A percentile compares a stretch with the other conserved stretches of the same genome.
Evolutionary conservation across 371 early-diverging fungal genomes (phyloP).

Genomic region (Mortierella sp.): DNA sequence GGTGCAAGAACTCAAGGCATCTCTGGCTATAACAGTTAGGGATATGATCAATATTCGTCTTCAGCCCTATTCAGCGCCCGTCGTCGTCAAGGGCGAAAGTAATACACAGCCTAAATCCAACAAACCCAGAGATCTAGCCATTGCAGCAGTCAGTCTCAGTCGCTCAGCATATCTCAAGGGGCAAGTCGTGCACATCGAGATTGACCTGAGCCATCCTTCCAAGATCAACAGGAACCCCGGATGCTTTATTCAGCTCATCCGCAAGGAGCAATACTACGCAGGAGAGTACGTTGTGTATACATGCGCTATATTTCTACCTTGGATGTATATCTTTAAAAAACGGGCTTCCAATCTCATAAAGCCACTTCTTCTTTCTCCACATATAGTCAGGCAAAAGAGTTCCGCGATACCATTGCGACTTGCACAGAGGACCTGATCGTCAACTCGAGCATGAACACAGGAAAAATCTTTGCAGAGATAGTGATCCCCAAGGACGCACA

Average conservation of each 20-base stretch:
- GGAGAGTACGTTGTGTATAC: constrained; percentile 39
- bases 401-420: constrained; percentile 12
- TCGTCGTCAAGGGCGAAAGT: constrained; percentile 7
- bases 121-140: constrained; percentile 12
- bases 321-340: no score
- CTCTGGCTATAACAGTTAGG: constrained; percentile 5
- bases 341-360: neutral
- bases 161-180: constrained; percentile 27
- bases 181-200: constrained; percentile 15
- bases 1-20: constrained; percentile 19
- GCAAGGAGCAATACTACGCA: constrained; percentile 25
- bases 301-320: no score
- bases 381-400: constrained; percentile 26
- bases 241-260: constrained; percentile 25
- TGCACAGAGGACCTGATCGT: constrained; percentile 12
- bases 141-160: constrained; percentile 6
- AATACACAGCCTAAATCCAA: neutral
- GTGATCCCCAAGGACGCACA: constrained; percentile 21
- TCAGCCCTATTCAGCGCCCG: constrained; percentile 6
- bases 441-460: constrained; percentile 5
- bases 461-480: constrained; percentile 17
- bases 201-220: constrained; percentile 30
- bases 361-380: neutral
- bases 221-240: constrained; percentile 19
- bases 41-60: constrained; percentile 28